phyloP scores from a whole-genome alignment of 306 rosid genomes.

The Ormosia emarginata region DNA sequence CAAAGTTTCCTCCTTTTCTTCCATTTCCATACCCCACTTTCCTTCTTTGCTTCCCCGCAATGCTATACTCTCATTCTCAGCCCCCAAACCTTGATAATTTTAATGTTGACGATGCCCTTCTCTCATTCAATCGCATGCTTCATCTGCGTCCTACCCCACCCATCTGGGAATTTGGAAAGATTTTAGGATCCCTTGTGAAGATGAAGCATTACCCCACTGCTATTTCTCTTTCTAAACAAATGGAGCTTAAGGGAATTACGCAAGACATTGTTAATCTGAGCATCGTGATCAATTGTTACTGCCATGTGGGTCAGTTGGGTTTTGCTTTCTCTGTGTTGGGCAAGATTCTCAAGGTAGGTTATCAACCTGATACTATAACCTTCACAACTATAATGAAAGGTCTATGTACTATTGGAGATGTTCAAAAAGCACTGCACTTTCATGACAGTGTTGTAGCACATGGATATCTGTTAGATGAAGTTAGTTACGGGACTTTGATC shows the following conservation, averaged over 20 bases:
- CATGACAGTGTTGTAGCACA: background rate
- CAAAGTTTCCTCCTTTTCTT: too few relatives aligned
- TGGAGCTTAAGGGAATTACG: background rate
- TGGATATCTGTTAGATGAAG: background rate
- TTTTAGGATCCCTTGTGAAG: background rate
- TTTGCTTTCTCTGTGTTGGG: background rate
- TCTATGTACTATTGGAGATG: background rate
- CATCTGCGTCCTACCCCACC: background rate
- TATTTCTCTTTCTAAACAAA: background rate
- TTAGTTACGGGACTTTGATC: background rate
- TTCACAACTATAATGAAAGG: background rate
- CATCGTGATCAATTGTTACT: background rate
- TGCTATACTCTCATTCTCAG: background rate
- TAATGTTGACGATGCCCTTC: background rate
- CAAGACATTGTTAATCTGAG: background rate
- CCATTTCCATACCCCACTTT: background rate
- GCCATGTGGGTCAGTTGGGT: background rate
- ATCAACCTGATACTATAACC: background rate
- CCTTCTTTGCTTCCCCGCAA: background rate
- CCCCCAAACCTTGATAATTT: background rate
- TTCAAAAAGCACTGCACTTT: background rate
- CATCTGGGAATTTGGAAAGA: background rate
- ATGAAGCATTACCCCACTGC: background rate
- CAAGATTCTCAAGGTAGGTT: background rate
- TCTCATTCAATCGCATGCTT: background rate